Conservation (phyloP, 192 early-diverging fungal genomes). For the Entomortierella lignicola region DNA sequence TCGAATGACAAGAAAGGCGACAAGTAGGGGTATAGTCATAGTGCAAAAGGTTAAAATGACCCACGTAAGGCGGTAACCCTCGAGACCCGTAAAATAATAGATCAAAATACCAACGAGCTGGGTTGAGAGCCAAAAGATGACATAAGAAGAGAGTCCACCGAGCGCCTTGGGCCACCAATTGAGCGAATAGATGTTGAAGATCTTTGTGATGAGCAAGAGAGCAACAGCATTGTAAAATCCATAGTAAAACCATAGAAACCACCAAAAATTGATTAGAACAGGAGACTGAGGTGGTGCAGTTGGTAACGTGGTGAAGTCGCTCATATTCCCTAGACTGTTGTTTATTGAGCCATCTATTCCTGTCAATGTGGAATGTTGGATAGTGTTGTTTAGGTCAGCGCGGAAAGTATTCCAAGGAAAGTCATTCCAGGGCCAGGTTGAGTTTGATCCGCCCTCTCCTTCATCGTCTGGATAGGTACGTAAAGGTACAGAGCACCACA, state of each 20-base stretch:
- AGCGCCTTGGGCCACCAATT: slow-evolving; percentile 83
- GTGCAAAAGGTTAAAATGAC: slow-evolving; percentile 77
- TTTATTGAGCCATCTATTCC: not conserved
- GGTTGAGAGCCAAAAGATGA: slow-evolving; percentile 74
- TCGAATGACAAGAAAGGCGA: slow-evolving; percentile 70
- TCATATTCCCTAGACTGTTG: not conserved
- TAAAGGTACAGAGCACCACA: slow-evolving; percentile 49
- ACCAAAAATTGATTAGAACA: slow-evolving; percentile 79
- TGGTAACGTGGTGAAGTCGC: slow-evolving; percentile 15
- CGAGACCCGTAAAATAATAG: slow-evolving; percentile 66
- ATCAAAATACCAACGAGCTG: slow-evolving; percentile 67
- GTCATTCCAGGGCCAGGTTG: slow-evolving; percentile 38
- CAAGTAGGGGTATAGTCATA: slow-evolving; percentile 74
- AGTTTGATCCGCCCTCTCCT: slow-evolving; percentile 18
- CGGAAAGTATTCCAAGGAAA: slow-evolving; percentile 25
- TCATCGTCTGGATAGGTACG: slow-evolving; percentile 40
- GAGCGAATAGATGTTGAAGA: slow-evolving; percentile 82
- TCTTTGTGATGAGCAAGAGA: slow-evolving; percentile 77
- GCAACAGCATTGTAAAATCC: slow-evolving; percentile 81
- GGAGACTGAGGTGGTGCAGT: slow-evolving; percentile 26
- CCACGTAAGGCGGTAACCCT: slow-evolving; percentile 72
- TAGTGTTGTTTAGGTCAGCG: not conserved
- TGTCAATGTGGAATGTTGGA: not conserved
- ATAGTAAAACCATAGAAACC: slow-evolving; percentile 82
- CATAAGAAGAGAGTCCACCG: slow-evolving; percentile 70